Evolutionary conservation across 163 green algal genomes (phyloP).

Genomic region (Chloroidium sp.): DNA sequence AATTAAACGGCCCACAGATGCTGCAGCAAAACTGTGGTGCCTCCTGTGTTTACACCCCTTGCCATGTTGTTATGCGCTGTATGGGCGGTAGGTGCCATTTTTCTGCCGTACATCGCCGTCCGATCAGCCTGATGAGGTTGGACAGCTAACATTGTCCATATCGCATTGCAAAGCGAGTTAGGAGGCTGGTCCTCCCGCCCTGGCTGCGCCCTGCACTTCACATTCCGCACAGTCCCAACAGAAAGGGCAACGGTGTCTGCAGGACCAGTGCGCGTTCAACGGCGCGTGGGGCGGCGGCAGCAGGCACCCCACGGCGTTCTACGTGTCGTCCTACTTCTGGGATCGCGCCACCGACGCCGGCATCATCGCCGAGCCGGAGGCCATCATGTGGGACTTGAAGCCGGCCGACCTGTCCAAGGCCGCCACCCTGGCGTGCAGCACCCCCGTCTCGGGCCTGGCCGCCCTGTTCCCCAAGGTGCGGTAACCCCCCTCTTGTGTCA

Average conservation of each 20-base stretch:
- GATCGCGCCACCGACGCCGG: slow-evolving; percentile 76
- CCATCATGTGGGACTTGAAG: slow-evolving; percentile 45
- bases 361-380: slow-evolving; percentile 54
- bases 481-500: not conserved
- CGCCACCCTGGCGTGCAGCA: slow-evolving; percentile 61
- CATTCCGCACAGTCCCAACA: too few relatives aligned
- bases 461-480: slow-evolving; percentile 29
- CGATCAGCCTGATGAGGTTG: too few relatives aligned
- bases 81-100: too few relatives aligned
- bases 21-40: too few relatives aligned
- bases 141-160: too few relatives aligned
- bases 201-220: too few relatives aligned
- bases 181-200: too few relatives aligned
- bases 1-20: too few relatives aligned
- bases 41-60: too few relatives aligned
- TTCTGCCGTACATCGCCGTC: too few relatives aligned
- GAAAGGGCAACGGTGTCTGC: not conserved
- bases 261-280: slow-evolving; percentile 73
- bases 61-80: too few relatives aligned
- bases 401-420: slow-evolving; percentile 52
- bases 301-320: slow-evolving; percentile 63
- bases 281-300: slow-evolving; percentile 70
- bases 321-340: slow-evolving; percentile 95
- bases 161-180: too few relatives aligned
- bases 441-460: slow-evolving; percentile 29